These are phyloP conservation scores for Cyberlindnera meyerae DNA, from an alignment of 805 yeast species.

Conservation along the genomic window DNA sequence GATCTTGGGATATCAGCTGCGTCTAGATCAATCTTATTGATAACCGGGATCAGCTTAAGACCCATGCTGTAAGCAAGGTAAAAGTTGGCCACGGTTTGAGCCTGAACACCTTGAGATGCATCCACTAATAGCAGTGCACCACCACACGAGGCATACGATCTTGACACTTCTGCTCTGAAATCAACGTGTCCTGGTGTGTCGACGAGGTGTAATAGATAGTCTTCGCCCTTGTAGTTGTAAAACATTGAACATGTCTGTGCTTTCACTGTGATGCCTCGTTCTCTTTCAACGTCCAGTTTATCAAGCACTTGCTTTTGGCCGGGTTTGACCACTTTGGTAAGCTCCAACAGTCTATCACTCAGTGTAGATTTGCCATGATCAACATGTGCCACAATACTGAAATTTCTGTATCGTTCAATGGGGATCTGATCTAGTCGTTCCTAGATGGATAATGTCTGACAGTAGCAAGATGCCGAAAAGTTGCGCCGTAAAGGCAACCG, in stretches of 20 bases:
- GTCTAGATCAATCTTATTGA: constrained; percentile 86
- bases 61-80: constrained; percentile 84
- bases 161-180: constrained; percentile 85
- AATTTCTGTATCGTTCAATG: constrained; percentile 75
- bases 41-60: constrained; percentile 77
- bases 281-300: constrained; percentile 89
- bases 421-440: constrained; percentile 76
- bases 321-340: constrained; percentile 82
- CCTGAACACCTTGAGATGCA: constrained; percentile 95
- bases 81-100: constrained; percentile 97
- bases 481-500: too few relatives aligned
- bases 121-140: constrained; percentile 89
- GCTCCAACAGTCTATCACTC: constrained; percentile 80
- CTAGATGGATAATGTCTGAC: constrained; percentile 26
- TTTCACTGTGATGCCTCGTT: constrained; percentile 93
- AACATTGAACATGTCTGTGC: constrained; percentile 97
- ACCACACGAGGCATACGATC: constrained; percentile 94
- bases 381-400: constrained; percentile 94
- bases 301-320: constrained; percentile 87
- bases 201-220: constrained; percentile 82
- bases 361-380: constrained; percentile 87
- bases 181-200: constrained; percentile 99
- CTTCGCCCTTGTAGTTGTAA: constrained; percentile 59
- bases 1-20: constrained; percentile 80
- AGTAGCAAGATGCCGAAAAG: too few relatives aligned